Base-by-base conservation (phyloP, 345 rosid species). In the Physaria fendleri region DNA sequence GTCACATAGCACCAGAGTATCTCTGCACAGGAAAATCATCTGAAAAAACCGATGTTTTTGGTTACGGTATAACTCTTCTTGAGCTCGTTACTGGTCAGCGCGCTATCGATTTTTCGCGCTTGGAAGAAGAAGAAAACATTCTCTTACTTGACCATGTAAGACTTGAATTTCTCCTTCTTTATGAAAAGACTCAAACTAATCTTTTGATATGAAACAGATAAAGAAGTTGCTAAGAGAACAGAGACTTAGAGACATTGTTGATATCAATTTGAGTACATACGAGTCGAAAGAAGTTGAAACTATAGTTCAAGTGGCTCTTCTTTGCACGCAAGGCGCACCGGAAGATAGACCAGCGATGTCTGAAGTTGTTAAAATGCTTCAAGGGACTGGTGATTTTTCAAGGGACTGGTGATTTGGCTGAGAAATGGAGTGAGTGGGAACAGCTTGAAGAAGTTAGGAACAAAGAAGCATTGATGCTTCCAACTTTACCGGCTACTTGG, bases 21-120 rank as follows among this genome's bases (percentile, higher is more conserved):
- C 69, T 90, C 61, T 82, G 94, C 46, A 87, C 91, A 0, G 97
- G 97, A 23, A 83, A 87, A 68, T 77, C 95, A 41, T 83, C 95
- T 12, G 95, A 87, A 60, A 90, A 87, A 57, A 83, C 91, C 0
- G 95, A 90, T 73, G 95, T 90, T 13, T 87, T 90, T 33, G 98
- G 98, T 13, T 91, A 83, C 28, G 98, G 98, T 25, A 77, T 88
- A 64, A 85, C 87, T 4, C 91, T 91, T 73, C 90, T 88, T 35
- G 98, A 91, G 65, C 89, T 91, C 8, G 82, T 91, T 38, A 85
- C 95, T 1, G 95, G 98, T 56, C 92, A 91, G 67, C 95, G 96
- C 1, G 95, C 96, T 15, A 78, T 88, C 5, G 96, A 91, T 52
- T 85, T 85, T 24, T 72, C 85, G 25, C 92, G 95, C 28, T 81